Base-by-base conservation (phyloP, 2,329 filamentous ascomycete genomes). In the Cyphellophora europaea region DNA sequence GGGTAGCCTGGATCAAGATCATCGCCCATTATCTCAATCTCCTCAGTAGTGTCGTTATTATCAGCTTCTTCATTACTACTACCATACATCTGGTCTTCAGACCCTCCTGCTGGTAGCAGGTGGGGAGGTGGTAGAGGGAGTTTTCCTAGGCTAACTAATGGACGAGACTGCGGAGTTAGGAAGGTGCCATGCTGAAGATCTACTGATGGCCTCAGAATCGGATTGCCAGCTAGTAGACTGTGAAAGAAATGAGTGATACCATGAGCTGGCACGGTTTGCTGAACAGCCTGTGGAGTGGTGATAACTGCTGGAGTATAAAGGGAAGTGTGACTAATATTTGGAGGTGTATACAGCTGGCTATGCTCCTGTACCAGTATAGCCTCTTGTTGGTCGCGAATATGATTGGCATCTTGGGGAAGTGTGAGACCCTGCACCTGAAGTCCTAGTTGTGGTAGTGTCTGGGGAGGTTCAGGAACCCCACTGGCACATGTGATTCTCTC, bases 181-280 rank as follows among this genome's bases (percentile, higher is more conserved):
- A 25, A n/a, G 21, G n/a, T 25, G n/a, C 10, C 10, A 25, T 8
- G 21, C 21, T 25, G 21, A 8, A 10, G 21, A 10, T 25, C 10
- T 25, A 8, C 21, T 25, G 21, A n/a, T 25, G 21, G 21, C n/a
- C n/a, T 8, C 10, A 25, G 8, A n/a, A n/a, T 25, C n/a, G 21
- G 21, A 25, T 25, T 8, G 8, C 8, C 21, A 10, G 21, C 21
- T 25, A n/a, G 21, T 25, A n/a, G 8, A 10, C 10, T 8, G 8
- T 25, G 21, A n/a, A 25, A 25, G 21, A 25, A 25, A n/a, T 25
- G 10, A 25, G 21, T n/a, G n/a, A 25, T 25, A 25, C 21, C 21
- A 25, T 25, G 21, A 8, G 10, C 10, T n/a, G 10, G 21, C n/a
- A 25, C n/a, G 10, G 21, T 8, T 25, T n/a, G 8, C 21, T 25